Percentiles rank a stretch among this genome's conserved stretches.
These are phyloP conservation scores for Epichloe typhina DNA, from an alignment of 2,329 filamentous ascomycete species.

Conservation along the genomic window DNA sequence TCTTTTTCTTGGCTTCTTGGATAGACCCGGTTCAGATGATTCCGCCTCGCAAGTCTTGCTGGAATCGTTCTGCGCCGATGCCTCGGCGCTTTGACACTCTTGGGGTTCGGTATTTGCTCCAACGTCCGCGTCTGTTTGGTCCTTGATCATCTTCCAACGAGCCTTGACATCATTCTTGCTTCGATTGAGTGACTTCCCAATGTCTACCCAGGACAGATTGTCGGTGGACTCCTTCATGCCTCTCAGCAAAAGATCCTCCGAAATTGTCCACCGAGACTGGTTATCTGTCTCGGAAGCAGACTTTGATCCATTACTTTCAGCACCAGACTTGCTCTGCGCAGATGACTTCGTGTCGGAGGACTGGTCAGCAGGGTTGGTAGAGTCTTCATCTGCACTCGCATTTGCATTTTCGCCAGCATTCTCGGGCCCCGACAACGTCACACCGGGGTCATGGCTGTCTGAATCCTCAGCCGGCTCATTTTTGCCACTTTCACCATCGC, in stretches of 20 bases:
- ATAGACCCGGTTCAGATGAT: no score
- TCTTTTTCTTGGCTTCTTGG: no score
- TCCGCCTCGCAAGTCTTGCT: not conserved
- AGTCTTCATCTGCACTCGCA: no score
- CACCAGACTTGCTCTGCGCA: no score
- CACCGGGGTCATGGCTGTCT: no score
- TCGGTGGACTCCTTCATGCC: conserved; percentile 20
- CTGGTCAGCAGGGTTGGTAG: no score
- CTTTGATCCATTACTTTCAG: not conserved
- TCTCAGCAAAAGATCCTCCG: conserved; percentile 21
- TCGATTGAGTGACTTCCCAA: conserved; percentile 15
- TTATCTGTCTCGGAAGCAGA: not conserved
- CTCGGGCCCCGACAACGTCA: no score
- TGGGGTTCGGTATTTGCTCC: no score
- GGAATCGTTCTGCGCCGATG: not conserved
- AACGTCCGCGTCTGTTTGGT: conserved; percentile 3
- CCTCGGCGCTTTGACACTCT: not conserved
- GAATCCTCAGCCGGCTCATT: not conserved
- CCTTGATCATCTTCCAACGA: conserved; percentile 21
- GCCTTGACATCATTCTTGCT: conserved; percentile 17
- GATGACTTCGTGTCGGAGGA: no score
- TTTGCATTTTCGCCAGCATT: no score
- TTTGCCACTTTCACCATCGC: not conserved
- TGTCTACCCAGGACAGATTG: conserved; percentile 17
- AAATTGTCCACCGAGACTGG: conserved; percentile 17